Evolutionary conservation across 108 stramenopile genomes (phyloP).

Genomic region (Nannochloropsis gaditana): DNA sequence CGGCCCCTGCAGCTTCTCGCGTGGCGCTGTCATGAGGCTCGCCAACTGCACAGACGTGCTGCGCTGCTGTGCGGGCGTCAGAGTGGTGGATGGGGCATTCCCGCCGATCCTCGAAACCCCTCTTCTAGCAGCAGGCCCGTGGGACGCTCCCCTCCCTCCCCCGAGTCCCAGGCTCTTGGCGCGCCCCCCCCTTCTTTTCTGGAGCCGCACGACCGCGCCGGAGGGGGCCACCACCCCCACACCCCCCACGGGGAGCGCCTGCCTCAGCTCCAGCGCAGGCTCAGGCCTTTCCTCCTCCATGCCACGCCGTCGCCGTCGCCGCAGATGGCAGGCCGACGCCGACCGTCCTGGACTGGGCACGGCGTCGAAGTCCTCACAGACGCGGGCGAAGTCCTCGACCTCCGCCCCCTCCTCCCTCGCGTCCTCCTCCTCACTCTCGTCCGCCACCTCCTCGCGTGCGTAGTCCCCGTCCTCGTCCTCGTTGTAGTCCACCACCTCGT

Average conservation of each 20-base stretch:
- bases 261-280: background rate
- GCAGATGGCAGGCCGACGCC: background rate
- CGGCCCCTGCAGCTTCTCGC: background rate
- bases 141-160: too few species aligned
- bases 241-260: background rate
- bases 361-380: background rate
- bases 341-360: background rate
- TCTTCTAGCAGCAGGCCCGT: too few species aligned
- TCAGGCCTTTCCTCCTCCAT: background rate
- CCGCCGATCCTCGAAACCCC: too few species aligned
- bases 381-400: background rate
- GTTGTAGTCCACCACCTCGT: background rate
- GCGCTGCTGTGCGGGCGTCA: background rate
- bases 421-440: slow-evolving; percentile 12
- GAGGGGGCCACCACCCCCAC: background rate
- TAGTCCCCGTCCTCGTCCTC: slow-evolving; percentile 19
- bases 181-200: background rate
- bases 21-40: background rate
- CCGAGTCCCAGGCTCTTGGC: background rate
- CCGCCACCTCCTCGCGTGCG: slow-evolving; percentile 4
- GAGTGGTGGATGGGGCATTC: background rate
- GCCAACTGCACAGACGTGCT: slow-evolving; percentile 1
- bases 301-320: background rate
- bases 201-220: background rate
- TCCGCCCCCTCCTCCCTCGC: background rate